Percentiles rank a stretch among this genome's conserved stretches.
phyloP scores from a whole-genome alignment of 768 basidiomycete species.

The Fibroporia radiculosa region DNA sequence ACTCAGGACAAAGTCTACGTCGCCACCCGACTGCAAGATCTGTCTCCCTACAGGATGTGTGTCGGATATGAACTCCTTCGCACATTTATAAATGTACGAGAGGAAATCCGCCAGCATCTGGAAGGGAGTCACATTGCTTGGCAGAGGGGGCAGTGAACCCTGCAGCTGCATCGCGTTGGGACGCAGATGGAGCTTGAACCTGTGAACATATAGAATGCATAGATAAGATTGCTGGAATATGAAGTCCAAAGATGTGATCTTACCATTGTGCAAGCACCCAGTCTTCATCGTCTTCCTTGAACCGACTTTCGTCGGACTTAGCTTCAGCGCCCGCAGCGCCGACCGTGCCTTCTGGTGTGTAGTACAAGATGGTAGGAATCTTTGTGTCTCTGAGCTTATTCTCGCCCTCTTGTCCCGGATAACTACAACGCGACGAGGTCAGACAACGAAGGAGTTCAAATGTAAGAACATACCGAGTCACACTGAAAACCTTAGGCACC shows the following conservation, averaged over 20 bases:
- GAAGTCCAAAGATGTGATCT: no score
- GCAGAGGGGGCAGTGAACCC: constrained; percentile 29
- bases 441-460: background rate
- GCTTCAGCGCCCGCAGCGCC: constrained; percentile 41
- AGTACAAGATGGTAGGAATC: constrained; percentile 42
- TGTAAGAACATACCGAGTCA: constrained; percentile 13
- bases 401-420: constrained; percentile 33
- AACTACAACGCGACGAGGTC: constrained; percentile 19
- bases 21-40: constrained; percentile 36
- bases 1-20: constrained; percentile 44
- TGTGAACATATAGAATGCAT: background rate
- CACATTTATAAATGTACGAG: constrained; percentile 36
- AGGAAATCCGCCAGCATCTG: constrained; percentile 42
- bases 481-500: constrained; percentile 39
- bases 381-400: constrained; percentile 30
- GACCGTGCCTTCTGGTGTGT: constrained; percentile 31
- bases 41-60: constrained; percentile 34
- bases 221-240: constrained; percentile 11
- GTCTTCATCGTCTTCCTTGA: background rate
- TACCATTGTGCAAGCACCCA: constrained; percentile 21
- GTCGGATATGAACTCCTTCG: constrained; percentile 39
- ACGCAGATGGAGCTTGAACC: constrained; percentile 16
- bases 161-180: constrained; percentile 4
- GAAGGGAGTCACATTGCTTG: constrained; percentile 33
- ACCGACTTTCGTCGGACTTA: background rate